Base-by-base conservation (phyloP, 1,284 basidiomycete species). In the Trametes polyzona region DNA sequence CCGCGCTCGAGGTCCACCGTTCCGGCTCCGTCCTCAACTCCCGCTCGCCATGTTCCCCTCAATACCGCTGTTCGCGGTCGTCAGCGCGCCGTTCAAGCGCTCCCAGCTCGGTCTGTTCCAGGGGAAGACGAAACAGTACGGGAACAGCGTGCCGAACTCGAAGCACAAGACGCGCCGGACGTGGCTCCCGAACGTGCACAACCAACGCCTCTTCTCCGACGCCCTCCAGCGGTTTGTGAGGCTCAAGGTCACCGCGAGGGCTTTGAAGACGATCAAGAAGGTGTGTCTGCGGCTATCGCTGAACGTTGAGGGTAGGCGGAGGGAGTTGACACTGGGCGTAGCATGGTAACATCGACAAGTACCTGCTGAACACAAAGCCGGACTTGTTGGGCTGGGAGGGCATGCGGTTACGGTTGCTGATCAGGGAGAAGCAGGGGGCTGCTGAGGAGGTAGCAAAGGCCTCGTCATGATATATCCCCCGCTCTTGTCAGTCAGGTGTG, bases 141-240 rank as follows among this genome's bases (percentile, higher is more conserved):
- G 95, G 35, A 95, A 96, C 81, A 95, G 90, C 69, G 92, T 96
- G 49, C 93, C 95, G 0, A 90, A 93, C 73, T 96, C 94, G 21
- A 87, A 92, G 70, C 84, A 90, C 72, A 96, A 96, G 77, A 96
- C 95, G n/a, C 87, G 92, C 47, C 79, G 95, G 41, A 84, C 86
- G 41, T 97, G 95, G 95, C 77, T 92, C 24, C 92, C 95, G 23
- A 97, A 97, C 73, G 79, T 93, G 17, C 91, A 93, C 64, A 76
- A 76, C 56, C 92, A 93, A 71, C 82, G 84, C 2, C 65, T 94
- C 43, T 81, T 76, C 62, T 92, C 89, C 8, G 87, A 90, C 16
- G 72, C 83, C 1, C 71, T 94, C 39, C 82, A 80, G 27, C 71
- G 79, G 50, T 76, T 75, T 42, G 64, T 95, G 4, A 77, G 78